Percentiles rank a stretch among this genome's conserved stretches.
These are phyloP conservation scores for Boletus bicolor DNA, from an alignment of 768 basidiomycete genomes.

Conservation along the genomic window DNA sequence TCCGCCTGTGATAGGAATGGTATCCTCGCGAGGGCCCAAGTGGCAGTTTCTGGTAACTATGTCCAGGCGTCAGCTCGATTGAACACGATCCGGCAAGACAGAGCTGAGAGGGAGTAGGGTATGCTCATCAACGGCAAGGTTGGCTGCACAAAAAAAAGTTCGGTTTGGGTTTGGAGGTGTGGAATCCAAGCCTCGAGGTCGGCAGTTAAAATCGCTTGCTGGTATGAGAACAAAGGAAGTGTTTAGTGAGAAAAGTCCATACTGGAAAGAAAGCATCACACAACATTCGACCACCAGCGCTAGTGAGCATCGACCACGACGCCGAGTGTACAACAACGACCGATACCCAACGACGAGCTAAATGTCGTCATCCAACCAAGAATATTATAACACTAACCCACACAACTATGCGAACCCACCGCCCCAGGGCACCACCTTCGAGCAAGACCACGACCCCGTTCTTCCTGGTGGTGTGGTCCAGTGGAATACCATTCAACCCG, in stretches of 20 bases:
- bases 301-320: not conserved
- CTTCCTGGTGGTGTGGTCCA: conserved; percentile 23
- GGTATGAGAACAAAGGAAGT: conserved; percentile 1
- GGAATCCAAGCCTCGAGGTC: not conserved
- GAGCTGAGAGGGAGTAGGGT: not conserved
- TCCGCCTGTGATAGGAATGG: not conserved
- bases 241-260: not conserved
- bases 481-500: conserved; percentile 18
- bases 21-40: too few relatives aligned
- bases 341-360: conserved; percentile 17
- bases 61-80: not conserved
- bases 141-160: not conserved
- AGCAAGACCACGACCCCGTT: conserved; percentile 32
- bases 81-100: not conserved
- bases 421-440: conserved; percentile 6
- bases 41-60: too few relatives aligned
- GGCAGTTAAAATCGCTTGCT: conserved; percentile 1
- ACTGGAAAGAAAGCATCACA: not conserved
- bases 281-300: conserved; percentile 10
- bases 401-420: conserved; percentile 15
- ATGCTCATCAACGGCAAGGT: not conserved
- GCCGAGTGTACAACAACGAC: not conserved
- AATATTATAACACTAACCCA: conserved; percentile 19
- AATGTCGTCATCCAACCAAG: conserved; percentile 28
- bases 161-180: not conserved